Evolutionary conservation across 331 rosid species (phyloP).

Genomic region (Prunus yedoensis): DNA sequence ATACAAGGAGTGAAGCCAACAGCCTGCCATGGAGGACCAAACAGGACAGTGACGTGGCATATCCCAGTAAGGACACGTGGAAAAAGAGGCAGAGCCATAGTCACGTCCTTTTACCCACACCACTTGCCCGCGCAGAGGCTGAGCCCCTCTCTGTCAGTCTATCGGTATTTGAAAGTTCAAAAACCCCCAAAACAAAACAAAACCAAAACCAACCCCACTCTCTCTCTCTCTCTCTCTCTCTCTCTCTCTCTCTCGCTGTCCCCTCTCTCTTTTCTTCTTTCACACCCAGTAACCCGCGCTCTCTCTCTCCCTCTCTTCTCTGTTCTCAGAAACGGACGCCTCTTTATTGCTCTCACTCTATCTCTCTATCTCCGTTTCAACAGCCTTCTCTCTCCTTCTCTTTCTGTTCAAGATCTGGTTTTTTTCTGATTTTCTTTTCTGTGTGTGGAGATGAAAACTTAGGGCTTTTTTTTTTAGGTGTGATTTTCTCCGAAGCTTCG

Average conservation of each 20-base stretch:
- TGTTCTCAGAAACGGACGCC: background rate
- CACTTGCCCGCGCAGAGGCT: constrained; percentile 47
- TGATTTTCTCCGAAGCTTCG: constrained; percentile 14
- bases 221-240: constrained; percentile 8
- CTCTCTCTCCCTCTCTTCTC: background rate
- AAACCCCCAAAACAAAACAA: constrained; percentile 27
- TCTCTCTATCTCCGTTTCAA: background rate
- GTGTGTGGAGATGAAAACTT: background rate
- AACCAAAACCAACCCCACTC: background rate
- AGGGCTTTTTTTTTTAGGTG: constrained; percentile 4
- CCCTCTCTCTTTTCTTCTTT: constrained; percentile 17
- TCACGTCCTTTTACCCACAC: no score
- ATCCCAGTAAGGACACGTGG: background rate
- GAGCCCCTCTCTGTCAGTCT: constrained; percentile 20
- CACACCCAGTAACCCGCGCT: background rate
- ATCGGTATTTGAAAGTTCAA: constrained; percentile 69
- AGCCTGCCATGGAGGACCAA: background rate
- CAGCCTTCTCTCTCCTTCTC: constrained; percentile 16
- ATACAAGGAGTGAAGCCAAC: background rate
- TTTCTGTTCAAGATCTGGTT: constrained; percentile 17
- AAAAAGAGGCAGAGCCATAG: background rate
- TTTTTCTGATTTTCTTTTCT: background rate
- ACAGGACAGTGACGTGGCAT: background rate
- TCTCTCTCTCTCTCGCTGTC: background rate
- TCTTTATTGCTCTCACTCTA: constrained; percentile 14